Conservation (phyloP, 257 asterid species). For the Fraxinus pennsylvanica region DNA sequence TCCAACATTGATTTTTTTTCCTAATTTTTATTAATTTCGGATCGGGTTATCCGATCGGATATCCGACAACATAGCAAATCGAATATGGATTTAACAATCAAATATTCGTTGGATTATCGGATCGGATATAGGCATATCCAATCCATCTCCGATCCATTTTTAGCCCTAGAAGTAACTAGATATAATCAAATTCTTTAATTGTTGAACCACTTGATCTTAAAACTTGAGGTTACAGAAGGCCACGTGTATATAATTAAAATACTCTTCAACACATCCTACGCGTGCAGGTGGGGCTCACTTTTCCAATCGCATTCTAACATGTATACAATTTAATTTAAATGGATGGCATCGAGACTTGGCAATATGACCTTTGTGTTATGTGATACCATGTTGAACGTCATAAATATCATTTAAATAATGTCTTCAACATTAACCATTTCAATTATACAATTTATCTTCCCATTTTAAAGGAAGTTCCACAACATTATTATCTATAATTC, state of each 20-base stretch:
- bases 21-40: no score
- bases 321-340: background rate
- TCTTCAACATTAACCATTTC: background rate
- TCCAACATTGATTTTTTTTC: no score
- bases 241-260: background rate
- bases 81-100: no score
- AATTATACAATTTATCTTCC: background rate
- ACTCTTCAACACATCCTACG: background rate
- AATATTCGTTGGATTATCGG: no score
- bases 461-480: constrained; percentile 10
- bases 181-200: background rate
- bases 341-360: background rate
- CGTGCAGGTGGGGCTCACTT: background rate
- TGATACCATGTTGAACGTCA: background rate
- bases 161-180: background rate
- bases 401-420: no score
- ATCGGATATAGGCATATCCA: no score
- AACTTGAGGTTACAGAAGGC: background rate
- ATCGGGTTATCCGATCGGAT: no score
- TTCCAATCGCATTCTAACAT: background rate
- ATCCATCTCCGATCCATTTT: no score
- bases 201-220: background rate
- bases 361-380: background rate
- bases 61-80: no score
- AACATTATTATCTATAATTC: constrained; percentile 3